Evolutionary conservation across 495 filamentous ascomycete species (phyloP).

Genomic region (Daldinia decipiens): DNA sequence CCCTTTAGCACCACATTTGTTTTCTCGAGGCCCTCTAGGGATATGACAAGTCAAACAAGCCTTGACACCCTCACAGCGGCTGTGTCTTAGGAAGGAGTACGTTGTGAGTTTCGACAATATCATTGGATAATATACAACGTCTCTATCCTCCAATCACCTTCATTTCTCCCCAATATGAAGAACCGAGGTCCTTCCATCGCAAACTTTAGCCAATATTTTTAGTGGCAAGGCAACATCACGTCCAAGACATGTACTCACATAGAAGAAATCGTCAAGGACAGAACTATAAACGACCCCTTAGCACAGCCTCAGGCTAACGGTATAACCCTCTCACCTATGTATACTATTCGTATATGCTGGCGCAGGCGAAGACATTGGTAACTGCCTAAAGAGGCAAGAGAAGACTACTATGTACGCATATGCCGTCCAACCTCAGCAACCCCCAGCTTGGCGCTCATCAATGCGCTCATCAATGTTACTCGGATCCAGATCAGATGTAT

Average conservation of each 20-base stretch:
- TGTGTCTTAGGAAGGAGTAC: slow-evolving; percentile 12
- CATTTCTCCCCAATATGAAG: not conserved
- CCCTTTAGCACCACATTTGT: slow-evolving; percentile 1
- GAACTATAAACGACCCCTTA: slow-evolving; percentile 28
- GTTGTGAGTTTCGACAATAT: slow-evolving; percentile 1
- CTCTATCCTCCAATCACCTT: slow-evolving; percentile 7
- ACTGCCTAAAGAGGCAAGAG: slow-evolving; percentile 45
- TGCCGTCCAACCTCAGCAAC: slow-evolving; percentile 20
- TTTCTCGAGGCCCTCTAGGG: slow-evolving; percentile 9
- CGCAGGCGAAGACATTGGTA: slow-evolving; percentile 26
- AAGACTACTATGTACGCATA: slow-evolving; percentile 12
- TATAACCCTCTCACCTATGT: slow-evolving; percentile 12
- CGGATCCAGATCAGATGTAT: slow-evolving; percentile 18
- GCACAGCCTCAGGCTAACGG: slow-evolving; percentile 38
- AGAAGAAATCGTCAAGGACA: slow-evolving; percentile 23
- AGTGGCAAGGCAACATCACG: slow-evolving; percentile 17
- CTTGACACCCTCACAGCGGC: slow-evolving; percentile 11
- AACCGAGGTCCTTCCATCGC: slow-evolving; percentile 11
- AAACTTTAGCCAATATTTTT: slow-evolving; percentile 23
- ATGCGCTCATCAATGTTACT: slow-evolving; percentile 40
- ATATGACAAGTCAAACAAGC: slow-evolving; percentile 26
- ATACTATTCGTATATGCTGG: slow-evolving; percentile 38
- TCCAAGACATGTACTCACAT: slow-evolving; percentile 10
- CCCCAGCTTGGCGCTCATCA: slow-evolving; percentile 34
- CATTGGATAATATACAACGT: slow-evolving; percentile 10